Evolutionary conservation across 2,329 filamentous ascomycete genomes (phyloP), one percentile per base, ranked within the genome.

Genomic region (Xylaria polymorpha): DNA sequence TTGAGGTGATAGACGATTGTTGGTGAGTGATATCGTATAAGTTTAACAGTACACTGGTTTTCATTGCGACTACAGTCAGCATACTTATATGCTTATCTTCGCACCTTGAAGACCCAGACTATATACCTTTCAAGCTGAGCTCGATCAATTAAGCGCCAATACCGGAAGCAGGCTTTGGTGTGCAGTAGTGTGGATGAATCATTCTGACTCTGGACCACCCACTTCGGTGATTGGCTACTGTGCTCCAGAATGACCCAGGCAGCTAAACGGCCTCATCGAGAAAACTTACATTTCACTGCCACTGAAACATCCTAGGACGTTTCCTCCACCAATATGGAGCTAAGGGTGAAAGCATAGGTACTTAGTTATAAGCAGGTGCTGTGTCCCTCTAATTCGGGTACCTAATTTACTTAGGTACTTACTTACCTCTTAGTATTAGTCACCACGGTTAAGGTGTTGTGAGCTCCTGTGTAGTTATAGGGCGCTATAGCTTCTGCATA

Each of bases 151-250:
- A 18, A n/a, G 15, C 1, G n/a, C 50, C 50, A 53, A 53, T 32
- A n/a, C 14, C 50, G 25, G 46, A 3, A n/a, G 25, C 32, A 35
- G 46, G 20, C 29, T 37, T 39, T 20, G 18, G 32, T 18, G 14
- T 64, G 66, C 66, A 68, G 35, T 68, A 68, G 67, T 64, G 75
- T 58, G 61, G 69, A 76, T 76, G 75, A 76, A 71, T 77, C 74
- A 76, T 76, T 72, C 64, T 77, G 74, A 72, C 66, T 37, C 70
- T 60, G 66, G 61, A 44, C 29, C 37, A 32, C 9, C 29, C 51
- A 4, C 15, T 8, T 56, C 35, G n/a, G 25, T 73, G 66, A 75
- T 75, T 76, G 73, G 74, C 48, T 57, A 44, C 39, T 53, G 10
- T 35, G 32, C 48, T 20, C 25, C 35, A 9, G 37, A 25, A 18